A percentile compares a stretch with the other conserved stretches of the same genome.
Conservation (phyloP, 768 basidiomycete species). For the Saitozyma sp. region DNA sequence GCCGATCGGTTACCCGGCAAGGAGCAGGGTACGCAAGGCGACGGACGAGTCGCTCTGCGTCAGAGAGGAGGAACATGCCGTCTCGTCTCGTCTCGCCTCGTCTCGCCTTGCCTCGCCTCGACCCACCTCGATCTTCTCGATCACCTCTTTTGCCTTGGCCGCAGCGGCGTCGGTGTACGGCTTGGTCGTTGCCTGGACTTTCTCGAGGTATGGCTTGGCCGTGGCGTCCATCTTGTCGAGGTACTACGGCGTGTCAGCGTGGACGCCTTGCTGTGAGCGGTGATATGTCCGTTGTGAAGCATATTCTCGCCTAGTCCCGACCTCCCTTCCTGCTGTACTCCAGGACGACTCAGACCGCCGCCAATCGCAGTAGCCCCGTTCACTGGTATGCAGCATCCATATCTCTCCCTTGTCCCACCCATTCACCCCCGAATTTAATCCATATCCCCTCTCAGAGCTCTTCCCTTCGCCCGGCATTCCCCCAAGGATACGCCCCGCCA, state of each 20-base stretch:
- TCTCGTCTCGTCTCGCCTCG: too few relatives aligned
- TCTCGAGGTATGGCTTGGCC: slow-evolving; percentile 34
- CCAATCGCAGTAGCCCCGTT: too few relatives aligned
- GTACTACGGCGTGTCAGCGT: slow-evolving; percentile 20
- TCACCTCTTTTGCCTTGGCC: slow-evolving; percentile 43
- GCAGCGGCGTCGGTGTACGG: slow-evolving; percentile 46
- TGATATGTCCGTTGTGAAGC: background rate
- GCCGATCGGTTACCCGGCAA: background rate
- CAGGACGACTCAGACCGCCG: too few relatives aligned
- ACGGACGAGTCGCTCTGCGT: background rate
- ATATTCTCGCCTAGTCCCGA: too few relatives aligned
- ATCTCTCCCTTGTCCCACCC: too few relatives aligned
- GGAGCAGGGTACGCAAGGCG: background rate
- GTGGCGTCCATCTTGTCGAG: slow-evolving; percentile 28
- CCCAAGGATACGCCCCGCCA: background rate
- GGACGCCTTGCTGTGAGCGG: background rate
- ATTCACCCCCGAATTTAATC: too few relatives aligned
- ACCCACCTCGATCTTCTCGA: slow-evolving; percentile 41
- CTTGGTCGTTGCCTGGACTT: slow-evolving; percentile 42
- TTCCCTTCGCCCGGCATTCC: background rate
- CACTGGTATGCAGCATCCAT: too few relatives aligned
- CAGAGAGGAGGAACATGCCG: too few relatives aligned
- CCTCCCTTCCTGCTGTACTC: too few relatives aligned
- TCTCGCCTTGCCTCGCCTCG: too few relatives aligned
- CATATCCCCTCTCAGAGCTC: background rate